Percentiles rank a stretch among this genome's conserved stretches.
These are phyloP conservation scores for Echites panduratus DNA, from an alignment of 257 asterid species.

Conservation along the genomic window DNA sequence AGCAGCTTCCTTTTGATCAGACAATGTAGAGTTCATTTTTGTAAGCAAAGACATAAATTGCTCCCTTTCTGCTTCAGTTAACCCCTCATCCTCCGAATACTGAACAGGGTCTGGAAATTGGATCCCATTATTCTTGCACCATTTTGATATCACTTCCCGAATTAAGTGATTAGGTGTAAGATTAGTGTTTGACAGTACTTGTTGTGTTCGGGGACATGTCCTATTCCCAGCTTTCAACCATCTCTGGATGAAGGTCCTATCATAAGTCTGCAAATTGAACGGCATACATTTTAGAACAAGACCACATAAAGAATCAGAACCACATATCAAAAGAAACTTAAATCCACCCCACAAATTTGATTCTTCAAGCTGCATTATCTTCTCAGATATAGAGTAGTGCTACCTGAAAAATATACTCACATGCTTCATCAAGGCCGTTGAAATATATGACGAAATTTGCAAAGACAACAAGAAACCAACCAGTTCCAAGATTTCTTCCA, in stretches of 20 bases:
- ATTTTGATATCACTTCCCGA: constrained; percentile 54
- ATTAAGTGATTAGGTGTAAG: constrained; percentile 76
- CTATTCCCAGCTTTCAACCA: constrained; percentile 82
- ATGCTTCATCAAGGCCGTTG: background rate
- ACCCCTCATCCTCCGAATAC: constrained; percentile 38
- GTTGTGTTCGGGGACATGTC: constrained; percentile 80
- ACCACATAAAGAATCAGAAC: constrained; percentile 10
- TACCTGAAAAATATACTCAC: background rate
- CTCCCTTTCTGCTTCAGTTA: constrained; percentile 55
- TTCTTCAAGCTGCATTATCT: background rate
- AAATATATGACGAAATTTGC: background rate
- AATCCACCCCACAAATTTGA: background rate
- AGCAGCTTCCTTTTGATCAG: constrained; percentile 75
- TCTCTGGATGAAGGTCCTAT: constrained; percentile 69
- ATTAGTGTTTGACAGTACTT: constrained; percentile 67
- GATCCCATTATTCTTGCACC: constrained; percentile 69
- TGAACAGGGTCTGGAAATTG: constrained; percentile 43
- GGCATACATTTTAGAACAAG: constrained; percentile 3
- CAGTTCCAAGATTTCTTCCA: background rate
- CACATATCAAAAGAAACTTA: constrained; percentile 4
- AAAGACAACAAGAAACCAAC: constrained; percentile 14
- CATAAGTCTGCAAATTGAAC: constrained; percentile 70
- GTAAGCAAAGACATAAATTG: constrained; percentile 50
- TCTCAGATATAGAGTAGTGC: background rate
- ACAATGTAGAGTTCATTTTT: constrained; percentile 44